phyloP scores from a whole-genome alignment of 2,329 filamentous ascomycete genomes.

The Pseudogymnoascus sp. region DNA sequence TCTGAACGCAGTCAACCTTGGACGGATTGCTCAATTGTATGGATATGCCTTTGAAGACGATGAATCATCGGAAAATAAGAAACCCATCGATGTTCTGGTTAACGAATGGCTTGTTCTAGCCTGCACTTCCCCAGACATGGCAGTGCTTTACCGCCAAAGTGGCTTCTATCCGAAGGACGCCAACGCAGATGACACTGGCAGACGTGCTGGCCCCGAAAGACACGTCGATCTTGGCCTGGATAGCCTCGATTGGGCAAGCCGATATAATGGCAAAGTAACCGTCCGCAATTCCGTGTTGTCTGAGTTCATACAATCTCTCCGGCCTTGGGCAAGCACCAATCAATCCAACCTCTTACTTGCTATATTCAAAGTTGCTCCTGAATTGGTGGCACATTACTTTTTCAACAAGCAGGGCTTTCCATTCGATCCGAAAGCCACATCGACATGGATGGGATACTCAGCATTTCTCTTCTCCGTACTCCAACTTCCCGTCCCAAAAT shows the following conservation, averaged over 20 bases:
- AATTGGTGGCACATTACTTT: slow-evolving; percentile 84
- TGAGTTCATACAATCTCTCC: slow-evolving; percentile 67
- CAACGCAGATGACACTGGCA: slow-evolving; percentile 45
- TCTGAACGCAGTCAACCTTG: slow-evolving; percentile 65
- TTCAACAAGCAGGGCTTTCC: slow-evolving; percentile 68
- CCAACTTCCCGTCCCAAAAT: slow-evolving; percentile 60
- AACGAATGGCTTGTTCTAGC: slow-evolving; percentile 68
- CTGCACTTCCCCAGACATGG: slow-evolving; percentile 65
- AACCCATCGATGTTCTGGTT: slow-evolving; percentile 55
- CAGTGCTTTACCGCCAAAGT: slow-evolving; percentile 64
- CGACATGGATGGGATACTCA: slow-evolving; percentile 92
- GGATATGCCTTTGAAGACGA: slow-evolving; percentile 45
- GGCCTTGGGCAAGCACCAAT: slow-evolving; percentile 71
- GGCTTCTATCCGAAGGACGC: slow-evolving; percentile 76
- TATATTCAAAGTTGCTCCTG: slow-evolving; percentile 74
- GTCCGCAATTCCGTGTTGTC: slow-evolving; percentile 74
- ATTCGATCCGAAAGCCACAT: slow-evolving; percentile 84
- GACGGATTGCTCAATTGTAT: slow-evolving; percentile 65
- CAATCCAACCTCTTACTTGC: slow-evolving; percentile 74
- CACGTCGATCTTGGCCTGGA: slow-evolving; percentile 58
- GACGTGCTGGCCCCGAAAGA: slow-evolving; percentile 23
- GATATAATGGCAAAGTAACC: slow-evolving; percentile 55
- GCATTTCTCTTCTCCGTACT: slow-evolving; percentile 79
- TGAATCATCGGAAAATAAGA: slow-evolving; percentile 33
- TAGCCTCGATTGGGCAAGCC: slow-evolving; percentile 60